Evolutionary conservation across 805 yeast species (phyloP), one percentile per base, ranked within the genome.

Genomic region (Cyberlindnera mycetangii): DNA sequence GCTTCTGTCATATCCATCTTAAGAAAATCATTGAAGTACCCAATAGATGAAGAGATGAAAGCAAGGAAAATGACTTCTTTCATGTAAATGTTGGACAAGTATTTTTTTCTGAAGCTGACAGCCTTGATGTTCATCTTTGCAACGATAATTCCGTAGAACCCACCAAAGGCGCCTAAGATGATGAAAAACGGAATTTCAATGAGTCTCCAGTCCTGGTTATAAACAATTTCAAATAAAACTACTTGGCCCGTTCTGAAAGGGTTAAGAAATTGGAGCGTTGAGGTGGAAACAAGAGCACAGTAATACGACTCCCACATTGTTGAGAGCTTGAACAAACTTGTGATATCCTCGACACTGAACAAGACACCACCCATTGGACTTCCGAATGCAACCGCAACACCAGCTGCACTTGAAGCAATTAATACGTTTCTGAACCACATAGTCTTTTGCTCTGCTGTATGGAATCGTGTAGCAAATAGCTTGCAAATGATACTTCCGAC

Each of bases 381-480:
- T 0, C 96, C 98, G 70, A 93, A 93, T 0, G 98, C 99, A 8
- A 93, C 98, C 0, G 98, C 98, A 8, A 93, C 98, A 42, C 99
- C 99, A 1, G 99, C 96, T 3, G 97, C 98, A 9, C 97, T 78
- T 4, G 96, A 84, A 0, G 99, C 97, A 1, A 92, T 81, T 42
- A 93, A 67, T 42, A 56, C 55, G 33, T 56, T 59, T 33, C 55
- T 53, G 33, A 49, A 51, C 32, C 59, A 49, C 31, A 45, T 16
- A 20, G 47, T 36, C 41, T 42, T 46, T 33, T 45, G 54, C 10
- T 41, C 49, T 11, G 43, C 41, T 15, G 24, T 40, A 22, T 43
- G 37, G 28, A 48, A 39, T 10, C 45, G 44, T 34, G 49, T 48
- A 6, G 59, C 56, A 31, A 58, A 58, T 6, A 59, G 24, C 41